Base-by-base conservation (phyloP, 345 rosid species). In the Camelina sativa region DNA sequence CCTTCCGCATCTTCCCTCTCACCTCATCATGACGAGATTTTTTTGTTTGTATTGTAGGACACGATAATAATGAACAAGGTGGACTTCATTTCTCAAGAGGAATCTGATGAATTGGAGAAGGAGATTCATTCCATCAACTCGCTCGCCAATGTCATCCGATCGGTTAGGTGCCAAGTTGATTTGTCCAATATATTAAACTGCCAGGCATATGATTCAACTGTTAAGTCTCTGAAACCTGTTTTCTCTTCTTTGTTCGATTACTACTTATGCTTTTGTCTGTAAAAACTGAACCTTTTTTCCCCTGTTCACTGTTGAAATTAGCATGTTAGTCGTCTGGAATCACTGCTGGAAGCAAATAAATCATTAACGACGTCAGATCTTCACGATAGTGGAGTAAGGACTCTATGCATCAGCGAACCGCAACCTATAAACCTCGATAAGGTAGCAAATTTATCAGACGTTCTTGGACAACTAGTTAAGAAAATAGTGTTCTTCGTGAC, bases 21-120 rank as follows among this genome's bases (percentile, higher is more conserved):
- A 12, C 51, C 59, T 46, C 61, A 35, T 64, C 54, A 20, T 20
- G 62, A 22, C 13, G 11, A 48, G 56, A 6, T 68, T 74, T 12
- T 54, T 62, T 48, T 34, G 23, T 80, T 72, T 23, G 25, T 65
- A 47, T 56, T 87, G 84, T 77, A 91, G 98, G 97, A 94, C 79
- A 89, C 91, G 55, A 80, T 94, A 50, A 82, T 94, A 74, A 91
- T 91, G 85, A 94, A 94, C 85, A 94, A 94, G 87, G 86, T 91
- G 76, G 97, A 94, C 84, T 85, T 94, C 88, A 83, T 90, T 82
- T 77, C 87, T 70, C 78, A 70, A 76, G 84, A 68, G 67, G 80
- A 84, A 73, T 72, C 93, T 69, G 86, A 90, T 59, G 86, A 86
- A 62, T 55, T 94, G 80, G 89, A 89, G 84, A 87, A 86, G 75